Evolutionary conservation across 352 stramenopile genomes (phyloP).

Genomic region (Pelagophyceae sp.): DNA sequence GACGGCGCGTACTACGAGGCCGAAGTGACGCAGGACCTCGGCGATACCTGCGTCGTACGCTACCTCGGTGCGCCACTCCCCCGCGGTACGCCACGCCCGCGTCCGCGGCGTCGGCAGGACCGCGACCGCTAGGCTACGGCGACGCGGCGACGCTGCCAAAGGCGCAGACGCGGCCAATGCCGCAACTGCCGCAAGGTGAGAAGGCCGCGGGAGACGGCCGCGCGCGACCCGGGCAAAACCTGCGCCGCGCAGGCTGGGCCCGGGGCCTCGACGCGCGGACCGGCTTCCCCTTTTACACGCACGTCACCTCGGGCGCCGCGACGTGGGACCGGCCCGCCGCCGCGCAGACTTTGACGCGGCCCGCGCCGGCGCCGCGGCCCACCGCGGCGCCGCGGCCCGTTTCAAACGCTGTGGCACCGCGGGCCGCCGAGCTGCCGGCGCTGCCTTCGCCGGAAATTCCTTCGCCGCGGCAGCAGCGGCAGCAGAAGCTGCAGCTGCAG

Average conservation of each 20-base stretch:
- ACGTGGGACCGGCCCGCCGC: constrained; percentile 1
- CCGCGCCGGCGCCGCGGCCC: too few species aligned
- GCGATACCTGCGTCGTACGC: not conserved
- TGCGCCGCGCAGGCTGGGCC: not conserved
- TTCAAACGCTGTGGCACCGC: too few species aligned
- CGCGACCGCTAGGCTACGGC: too few species aligned
- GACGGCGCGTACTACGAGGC: not conserved
- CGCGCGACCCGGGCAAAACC: too few species aligned
- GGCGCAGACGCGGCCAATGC: not conserved
- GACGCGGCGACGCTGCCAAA: not conserved
- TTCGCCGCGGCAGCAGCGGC: not conserved
- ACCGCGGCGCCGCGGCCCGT: too few species aligned
- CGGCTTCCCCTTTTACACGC: not conserved
- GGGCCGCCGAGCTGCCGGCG: not conserved
- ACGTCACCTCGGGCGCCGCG: not conserved
- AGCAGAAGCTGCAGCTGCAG: not conserved
- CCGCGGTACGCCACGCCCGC: too few species aligned
- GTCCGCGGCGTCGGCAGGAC: too few species aligned
- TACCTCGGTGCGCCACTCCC: too few species aligned
- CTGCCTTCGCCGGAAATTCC: not conserved
- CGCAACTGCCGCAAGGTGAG: not conserved
- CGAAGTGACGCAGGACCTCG: not conserved
- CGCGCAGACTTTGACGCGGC: too few species aligned
- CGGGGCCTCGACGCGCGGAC: not conserved
- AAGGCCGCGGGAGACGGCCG: too few species aligned